These are phyloP conservation scores for Aspergillus oerlinghausenensis DNA, from an alignment of 2,329 filamentous ascomycete genomes.

Conservation along the genomic window DNA sequence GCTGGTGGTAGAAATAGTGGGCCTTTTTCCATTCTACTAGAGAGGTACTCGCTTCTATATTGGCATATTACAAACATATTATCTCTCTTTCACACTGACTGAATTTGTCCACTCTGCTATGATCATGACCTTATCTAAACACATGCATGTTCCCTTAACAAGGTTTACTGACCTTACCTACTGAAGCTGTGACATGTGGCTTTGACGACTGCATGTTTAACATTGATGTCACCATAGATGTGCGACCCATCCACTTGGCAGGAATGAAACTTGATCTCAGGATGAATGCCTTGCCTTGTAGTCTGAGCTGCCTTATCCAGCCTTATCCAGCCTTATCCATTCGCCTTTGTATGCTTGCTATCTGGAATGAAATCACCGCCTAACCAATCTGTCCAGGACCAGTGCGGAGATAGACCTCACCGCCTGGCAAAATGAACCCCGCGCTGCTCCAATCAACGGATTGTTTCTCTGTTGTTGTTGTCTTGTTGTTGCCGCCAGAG, in stretches of 20 bases:
- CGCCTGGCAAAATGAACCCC: slow-evolving; percentile 32
- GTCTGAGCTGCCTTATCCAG: not conserved
- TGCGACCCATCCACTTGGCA: not conserved
- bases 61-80: not conserved
- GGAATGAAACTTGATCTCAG: not conserved
- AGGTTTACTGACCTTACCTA: too few relatives aligned
- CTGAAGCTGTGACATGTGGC: not conserved
- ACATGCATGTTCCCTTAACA: not conserved
- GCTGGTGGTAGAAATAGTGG: not conserved
- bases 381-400: not conserved
- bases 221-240: not conserved
- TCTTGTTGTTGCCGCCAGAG: slow-evolving; percentile 3
- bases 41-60: not conserved
- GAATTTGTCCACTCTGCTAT: not conserved
- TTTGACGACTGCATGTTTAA: not conserved
- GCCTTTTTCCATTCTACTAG: not conserved
- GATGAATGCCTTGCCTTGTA: not conserved
- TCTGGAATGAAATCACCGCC: slow-evolving; percentile 10
- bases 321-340: not conserved
- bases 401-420: slow-evolving; percentile 15
- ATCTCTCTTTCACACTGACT: not conserved
- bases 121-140: not conserved
- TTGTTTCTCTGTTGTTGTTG: slow-evolving; percentile 6
- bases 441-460: slow-evolving; percentile 20
- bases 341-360: not conserved